Percentiles rank a stretch among this genome's conserved stretches.
These are phyloP conservation scores for Phalaenopsis aphrodite DNA, from an alignment of 106 monocot genomes.

Conservation along the genomic window DNA sequence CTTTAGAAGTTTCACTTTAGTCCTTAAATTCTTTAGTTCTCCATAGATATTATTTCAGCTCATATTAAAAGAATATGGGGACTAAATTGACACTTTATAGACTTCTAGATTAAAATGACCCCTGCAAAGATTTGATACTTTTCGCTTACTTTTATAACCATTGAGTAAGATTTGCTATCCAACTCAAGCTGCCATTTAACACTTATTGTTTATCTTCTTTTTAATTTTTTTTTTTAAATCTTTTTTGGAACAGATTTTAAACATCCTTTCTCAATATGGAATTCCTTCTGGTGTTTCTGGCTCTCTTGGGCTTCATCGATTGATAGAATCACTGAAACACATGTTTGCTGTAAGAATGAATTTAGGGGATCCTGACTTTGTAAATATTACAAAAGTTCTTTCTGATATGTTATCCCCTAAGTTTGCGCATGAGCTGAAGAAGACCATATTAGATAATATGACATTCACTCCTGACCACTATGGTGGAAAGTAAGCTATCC, in stretches of 20 bases:
- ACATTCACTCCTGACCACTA: slow-evolving; percentile 82
- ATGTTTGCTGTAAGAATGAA: slow-evolving; percentile 88
- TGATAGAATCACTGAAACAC: slow-evolving; percentile 82
- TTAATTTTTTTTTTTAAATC: no score
- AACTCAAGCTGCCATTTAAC: background rate
- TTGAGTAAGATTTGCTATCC: background rate
- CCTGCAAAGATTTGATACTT: no score
- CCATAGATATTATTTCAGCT: no score
- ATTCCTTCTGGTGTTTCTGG: slow-evolving; percentile 64
- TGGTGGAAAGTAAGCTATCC: slow-evolving; percentile 41
- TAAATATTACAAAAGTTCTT: slow-evolving; percentile 37
- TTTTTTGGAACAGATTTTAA: slow-evolving; percentile 33
- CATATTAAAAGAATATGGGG: no score
- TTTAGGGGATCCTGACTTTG: slow-evolving; percentile 84
- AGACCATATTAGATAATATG: slow-evolving; percentile 68
- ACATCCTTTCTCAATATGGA: slow-evolving; percentile 62
- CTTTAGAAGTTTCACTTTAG: no score
- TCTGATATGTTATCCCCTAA: slow-evolving; percentile 65
- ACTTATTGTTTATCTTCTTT: background rate
- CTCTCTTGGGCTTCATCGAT: slow-evolving; percentile 67
- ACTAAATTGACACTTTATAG: no score
- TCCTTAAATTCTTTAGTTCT: no score
- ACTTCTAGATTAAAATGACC: no score
- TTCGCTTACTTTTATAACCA: background rate
- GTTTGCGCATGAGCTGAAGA: slow-evolving; percentile 56